Evolutionary conservation across 345 rosid genomes (phyloP).

Genomic region (Aquilaria malaccensis): DNA sequence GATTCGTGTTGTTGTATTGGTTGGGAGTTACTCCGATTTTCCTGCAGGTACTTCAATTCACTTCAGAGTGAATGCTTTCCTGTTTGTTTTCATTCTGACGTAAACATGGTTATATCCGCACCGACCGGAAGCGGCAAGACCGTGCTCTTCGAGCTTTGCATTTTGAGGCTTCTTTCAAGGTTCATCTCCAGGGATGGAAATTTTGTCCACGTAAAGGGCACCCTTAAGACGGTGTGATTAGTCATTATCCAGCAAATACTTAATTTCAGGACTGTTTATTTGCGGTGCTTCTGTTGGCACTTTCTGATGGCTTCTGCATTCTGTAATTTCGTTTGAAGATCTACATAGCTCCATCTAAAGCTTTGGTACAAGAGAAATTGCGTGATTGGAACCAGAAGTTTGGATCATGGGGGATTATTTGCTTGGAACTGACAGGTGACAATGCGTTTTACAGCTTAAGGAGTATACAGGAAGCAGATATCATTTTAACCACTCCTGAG

Average conservation of each 20-base stretch:
- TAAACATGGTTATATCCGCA: conserved; percentile 94
- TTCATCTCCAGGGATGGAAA: conserved; percentile 54
- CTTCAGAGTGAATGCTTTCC: conserved; percentile 97
- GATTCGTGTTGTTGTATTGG: neutral
- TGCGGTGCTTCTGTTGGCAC: neutral
- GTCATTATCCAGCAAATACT: neutral
- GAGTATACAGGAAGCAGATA: conserved; percentile 84
- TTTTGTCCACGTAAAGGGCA: conserved; percentile 69
- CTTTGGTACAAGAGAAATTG: conserved; percentile 91
- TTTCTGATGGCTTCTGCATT: conserved; percentile 6
- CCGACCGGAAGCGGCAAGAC: conserved; percentile 99
- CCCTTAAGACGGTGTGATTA: conserved; percentile 72
- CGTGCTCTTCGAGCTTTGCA: conserved; percentile 86
- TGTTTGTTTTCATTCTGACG: conserved; percentile 66
- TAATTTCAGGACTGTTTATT: neutral
- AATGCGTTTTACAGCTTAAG: conserved; percentile 64
- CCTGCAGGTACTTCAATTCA: conserved; percentile 79
- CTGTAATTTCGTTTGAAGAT: conserved; percentile 41
- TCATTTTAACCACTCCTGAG: conserved; percentile 96
- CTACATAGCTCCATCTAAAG: conserved; percentile 94
- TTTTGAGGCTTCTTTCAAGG: conserved; percentile 78
- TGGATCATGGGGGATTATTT: conserved; percentile 70
- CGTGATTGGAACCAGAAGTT: conserved; percentile 89
- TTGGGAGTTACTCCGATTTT: neutral
- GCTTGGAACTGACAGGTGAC: conserved; percentile 93